Percentiles rank a stretch among this genome's conserved stretches.
These are phyloP conservation scores for Termitomyces sp. DNA, from an alignment of 768 basidiomycete species.

Conservation along the genomic window DNA sequence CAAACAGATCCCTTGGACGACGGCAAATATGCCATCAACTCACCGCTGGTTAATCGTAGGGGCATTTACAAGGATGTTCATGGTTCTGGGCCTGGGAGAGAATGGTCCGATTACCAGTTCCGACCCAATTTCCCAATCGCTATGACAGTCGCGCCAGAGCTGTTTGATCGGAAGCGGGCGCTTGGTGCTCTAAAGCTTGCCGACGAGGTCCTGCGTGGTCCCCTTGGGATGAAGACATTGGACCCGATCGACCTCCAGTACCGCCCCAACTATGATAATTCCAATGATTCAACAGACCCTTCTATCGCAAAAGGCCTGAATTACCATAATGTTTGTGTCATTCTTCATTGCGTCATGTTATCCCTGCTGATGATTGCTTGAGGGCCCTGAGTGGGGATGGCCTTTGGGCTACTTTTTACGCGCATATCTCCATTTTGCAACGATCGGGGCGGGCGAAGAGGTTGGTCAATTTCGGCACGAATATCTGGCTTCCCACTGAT, in stretches of 20 bases:
- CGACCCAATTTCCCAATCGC: slow-evolving; percentile 93
- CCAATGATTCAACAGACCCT: slow-evolving; percentile 84
- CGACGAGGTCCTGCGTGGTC: slow-evolving; percentile 76
- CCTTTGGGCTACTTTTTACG: slow-evolving; percentile 93
- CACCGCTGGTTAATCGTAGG: slow-evolving; percentile 75
- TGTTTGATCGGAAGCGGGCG: slow-evolving; percentile 82
- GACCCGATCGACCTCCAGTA: slow-evolving; percentile 88
- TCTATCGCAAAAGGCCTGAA: slow-evolving; percentile 91
- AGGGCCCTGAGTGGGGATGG: slow-evolving; percentile 97
- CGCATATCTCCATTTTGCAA: slow-evolving; percentile 89
- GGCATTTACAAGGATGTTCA: slow-evolving; percentile 99
- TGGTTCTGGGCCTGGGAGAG: slow-evolving; percentile 80
- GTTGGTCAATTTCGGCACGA: slow-evolving; percentile 35
- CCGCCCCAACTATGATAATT: slow-evolving; percentile 88
- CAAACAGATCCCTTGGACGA: slow-evolving; percentile 68
- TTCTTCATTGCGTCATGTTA: background rate
- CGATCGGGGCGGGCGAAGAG: slow-evolving; percentile 54
- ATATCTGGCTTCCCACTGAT: background rate
- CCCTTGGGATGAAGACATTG: slow-evolving; percentile 95
- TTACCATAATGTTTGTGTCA: slow-evolving; percentile 75
- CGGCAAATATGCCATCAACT: slow-evolving; percentile 60
- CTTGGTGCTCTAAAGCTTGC: slow-evolving; percentile 76
- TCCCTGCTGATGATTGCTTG: slow-evolving; percentile 13
- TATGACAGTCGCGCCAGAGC: slow-evolving; percentile 95
- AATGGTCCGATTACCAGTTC: slow-evolving; percentile 98